Evolutionary conservation across 2,329 filamentous ascomycete genomes (phyloP), one percentile per base, ranked within the genome.

Genomic region (Sporothrix dimorphospora): DNA sequence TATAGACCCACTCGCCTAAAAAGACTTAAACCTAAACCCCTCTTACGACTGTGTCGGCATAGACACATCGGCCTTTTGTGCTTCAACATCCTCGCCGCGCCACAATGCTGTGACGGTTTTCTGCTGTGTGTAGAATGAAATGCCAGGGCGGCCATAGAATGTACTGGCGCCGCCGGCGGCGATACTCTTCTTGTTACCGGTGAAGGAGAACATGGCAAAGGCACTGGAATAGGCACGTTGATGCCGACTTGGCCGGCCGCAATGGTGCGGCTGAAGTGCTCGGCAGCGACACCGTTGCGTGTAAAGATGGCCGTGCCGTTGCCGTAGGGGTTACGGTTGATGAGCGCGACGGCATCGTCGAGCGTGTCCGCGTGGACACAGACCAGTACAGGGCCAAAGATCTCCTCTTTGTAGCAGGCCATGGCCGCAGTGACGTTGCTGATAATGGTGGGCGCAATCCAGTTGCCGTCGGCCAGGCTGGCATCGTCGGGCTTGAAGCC

Each of bases 41-140:
- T 34, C 3, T 34, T 34, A 34, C 6, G 30, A 34, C 30, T 34
- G 30, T 34, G 73, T 88, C 24, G 95, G 95, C 95, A 98, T 98
- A 74, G 92, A 88, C 12, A 97, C 94, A 78, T 91, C 89, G 19
- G 94, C 94, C 87, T 94, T 95, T 76, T 90, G 92, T 71, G 90
- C 79, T 90, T 34, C 30, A 34, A 34, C 30, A 34, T 34, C 3
- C 30, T 34, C 30, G 30, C 6, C 30, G 30, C 30, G 89, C 96
- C 96, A 99, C 80, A 97, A 83, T 76, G 93, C 91, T 70, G 96
- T 99, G 66, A 99, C 96, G 3, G 96, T 99, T 92, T 99, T 98
- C 79, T 92, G 88, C 84, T 98, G 96, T 3, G 96, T 99, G 83
- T 97, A 98, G 81, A 99, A 99, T 80, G 92, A 91, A 80, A 99